Base-by-base conservation (phyloP, 345 rosid genomes). In the Psidium guajava region DNA sequence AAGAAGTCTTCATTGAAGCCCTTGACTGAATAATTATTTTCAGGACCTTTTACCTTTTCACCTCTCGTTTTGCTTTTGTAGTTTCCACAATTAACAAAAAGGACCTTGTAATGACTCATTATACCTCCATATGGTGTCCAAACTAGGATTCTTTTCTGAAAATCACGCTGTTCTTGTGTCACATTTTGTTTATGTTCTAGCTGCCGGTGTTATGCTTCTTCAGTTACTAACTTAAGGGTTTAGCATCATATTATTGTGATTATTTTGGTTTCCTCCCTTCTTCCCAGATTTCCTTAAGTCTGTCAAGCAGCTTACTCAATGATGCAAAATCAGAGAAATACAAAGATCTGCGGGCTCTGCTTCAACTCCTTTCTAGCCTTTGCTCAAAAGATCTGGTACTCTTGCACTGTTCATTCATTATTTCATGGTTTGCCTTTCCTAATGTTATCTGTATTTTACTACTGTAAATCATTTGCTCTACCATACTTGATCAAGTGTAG, bases 331-430 rank as follows among this genome's bases (percentile, higher is more conserved):
- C 94, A 1, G 98, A 97, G 89, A 90, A 93, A 88, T 97, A 95
- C 87, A 97, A 95, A 90, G 98, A 96, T 88, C 86, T 97, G 80
- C 98, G 98, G 61, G 99, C 98, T 85, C 94, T 97, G 88, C 99
- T 97, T 91, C 99, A 96, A 89, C 95, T 97, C 85, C 99, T 97
- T 85, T 95, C 98, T 81, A 94, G 89, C 88, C 92, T 97, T 77
- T 96, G 99, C 91, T 97, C 98, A 73, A 97, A 95, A 87, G 99
- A 97, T 91, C 90, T 97, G 95, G 99, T 97, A 86, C 42, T 56
- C 55, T 12, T 32, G 21, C 16, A 20, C 32, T 56, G 49, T 51
- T 64, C 44, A 20, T 64, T 50, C 13, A 89, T 82, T 61, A 82
- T 32, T 80, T 86, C 75, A 21, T 75, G 11, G 58, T 51, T 55